Evolutionary conservation across 257 asterid genomes (phyloP), one percentile per base, ranked within the genome.

Genomic region (Solanum habrochaites): DNA sequence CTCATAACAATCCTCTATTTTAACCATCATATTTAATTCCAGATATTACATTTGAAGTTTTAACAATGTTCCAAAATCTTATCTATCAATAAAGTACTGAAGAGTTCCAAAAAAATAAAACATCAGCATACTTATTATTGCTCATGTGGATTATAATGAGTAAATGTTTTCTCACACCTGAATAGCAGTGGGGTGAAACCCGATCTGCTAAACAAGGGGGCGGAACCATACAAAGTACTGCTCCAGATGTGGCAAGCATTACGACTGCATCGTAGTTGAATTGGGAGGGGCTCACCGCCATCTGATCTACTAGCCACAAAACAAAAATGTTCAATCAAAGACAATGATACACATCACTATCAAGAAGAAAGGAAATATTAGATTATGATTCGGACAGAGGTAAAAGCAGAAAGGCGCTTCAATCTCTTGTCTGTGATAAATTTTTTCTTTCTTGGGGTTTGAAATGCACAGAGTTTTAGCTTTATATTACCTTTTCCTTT

Each of bases 231-330:
- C n/a, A n/a, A 60, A 94, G 93, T 73, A 97, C 98, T n/a, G n/a
- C n/a, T 72, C 99, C 99, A 56, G 99, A 97, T 85, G 99, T 96
- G 88, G 99, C 95, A 43, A 43, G 99, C 94, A 92, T 95, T 94
- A 95, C 98, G 81, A 97, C 99, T n/a, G 98, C 97, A 95, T 97
- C 99, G 84, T 97, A 97, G 90, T n/a, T n/a, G n/a, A n/a, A n/a
- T n/a, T n/a, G n/a, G n/a, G n/a, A n/a, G n/a, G n/a, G n/a, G n/a
- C n/a, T n/a, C n/a, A n/a, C n/a, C n/a, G n/a, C n/a, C n/a, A n/a
- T n/a, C 98, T 91, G 86, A 97, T 70, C 98, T 97, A 93, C 86
- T 67, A 84, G 88, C 64, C 94, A 86, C 18, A 85, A 88, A 86
- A 23, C 77, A 52, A 29, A 83, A 73, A 71, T 80, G 25, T 25